Base-by-base conservation (phyloP, 129 eudicot species). In the Chrysanthemum seticuspe region DNA sequence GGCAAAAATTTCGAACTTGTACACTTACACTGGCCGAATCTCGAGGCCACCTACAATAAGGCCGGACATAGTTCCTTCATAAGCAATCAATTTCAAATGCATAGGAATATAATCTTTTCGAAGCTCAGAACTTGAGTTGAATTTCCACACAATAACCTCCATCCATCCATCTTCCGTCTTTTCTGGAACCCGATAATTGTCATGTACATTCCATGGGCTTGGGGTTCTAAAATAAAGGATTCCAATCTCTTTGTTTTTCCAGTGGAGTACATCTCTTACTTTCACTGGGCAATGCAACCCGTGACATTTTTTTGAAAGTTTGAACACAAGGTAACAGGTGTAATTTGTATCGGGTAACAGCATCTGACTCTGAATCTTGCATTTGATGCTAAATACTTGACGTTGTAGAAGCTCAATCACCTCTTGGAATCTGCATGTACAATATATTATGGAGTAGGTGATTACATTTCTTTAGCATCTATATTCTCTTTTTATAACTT, bases 321-420 rank as follows among this genome's bases (percentile, higher is more conserved):
- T 56, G 61, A 56, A 56, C 27, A 56, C 61, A 56, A 56, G 61
- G 61, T 16, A 56, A 10, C 61, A 56, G 13, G 7, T 56, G 61
- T 16, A 56, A 23, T 56, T 27, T 56, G 27, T 56, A 56, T 56
- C 61, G 5, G 61, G 27, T 56, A 23, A 56, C 61, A 16, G 0
- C 8, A 10, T 56, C 2, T 16, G 1, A 56, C 19, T 16, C 7
- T 56, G 4, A 56, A 56, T 6, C 10, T 7, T 16, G 23, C 25
- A 15, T 56, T 56, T 56, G 23, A 56, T 15, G 13, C 8, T 23
- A 56, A n/a, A 13, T 6, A 16, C 27, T 7, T 56, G 61, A n/a
- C 19, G 61, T 10, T 8, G 2, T 7, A 6, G 16, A 56, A 56
- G 27, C 61, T 56, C 27, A 2, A 23, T 7, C 27, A 56, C 61